A percentile compares a stretch with the other conserved stretches of the same genome.
phyloP scores from a whole-genome alignment of 805 yeast species.

The Helenozyma baotianmanensis region DNA sequence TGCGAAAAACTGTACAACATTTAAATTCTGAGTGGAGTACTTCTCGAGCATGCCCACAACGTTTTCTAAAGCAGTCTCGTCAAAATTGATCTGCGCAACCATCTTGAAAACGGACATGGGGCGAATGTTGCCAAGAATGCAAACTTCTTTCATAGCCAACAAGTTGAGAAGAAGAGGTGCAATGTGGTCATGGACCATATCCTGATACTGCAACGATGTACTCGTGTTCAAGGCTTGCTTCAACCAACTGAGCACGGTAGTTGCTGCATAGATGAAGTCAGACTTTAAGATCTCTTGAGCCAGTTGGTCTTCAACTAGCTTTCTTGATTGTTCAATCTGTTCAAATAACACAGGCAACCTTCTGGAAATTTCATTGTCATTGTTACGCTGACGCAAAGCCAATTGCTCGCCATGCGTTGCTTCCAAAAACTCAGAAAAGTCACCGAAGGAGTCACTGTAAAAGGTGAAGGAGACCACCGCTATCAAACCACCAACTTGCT shows the following conservation, averaged over 20 bases:
- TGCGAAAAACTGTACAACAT: constrained; percentile 51
- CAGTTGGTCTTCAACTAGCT: constrained; percentile 28
- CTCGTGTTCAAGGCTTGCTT: constrained; percentile 50
- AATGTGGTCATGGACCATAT: constrained; percentile 45
- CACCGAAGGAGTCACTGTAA: constrained; percentile 38
- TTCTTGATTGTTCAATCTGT: constrained; percentile 38
- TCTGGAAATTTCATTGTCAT: constrained; percentile 22
- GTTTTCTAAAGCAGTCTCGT: constrained; percentile 14
- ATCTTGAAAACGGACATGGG: constrained; percentile 45
- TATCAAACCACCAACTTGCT: constrained; percentile 58
- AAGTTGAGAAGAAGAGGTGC: constrained; percentile 67
- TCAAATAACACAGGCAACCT: constrained; percentile 41
- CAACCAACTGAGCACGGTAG: constrained; percentile 62
- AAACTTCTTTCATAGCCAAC: constrained; percentile 70
- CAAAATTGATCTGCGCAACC: constrained; percentile 42
- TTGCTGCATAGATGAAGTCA: constrained; percentile 56
- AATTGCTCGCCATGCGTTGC: constrained; percentile 21
- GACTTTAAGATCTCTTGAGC: constrained; percentile 58
- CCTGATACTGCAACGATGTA: constrained; percentile 48
- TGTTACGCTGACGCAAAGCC: constrained; percentile 4
- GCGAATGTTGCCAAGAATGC: constrained; percentile 59
- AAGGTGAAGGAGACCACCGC: constrained; percentile 41
- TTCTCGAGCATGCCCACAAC: constrained; percentile 38
- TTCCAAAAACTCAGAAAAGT: constrained; percentile 35
- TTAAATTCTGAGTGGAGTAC: constrained; percentile 28